These are phyloP conservation scores for Vitis hybrid DNA, from an alignment of 177 flowering plant species.

Conservation along the genomic window DNA sequence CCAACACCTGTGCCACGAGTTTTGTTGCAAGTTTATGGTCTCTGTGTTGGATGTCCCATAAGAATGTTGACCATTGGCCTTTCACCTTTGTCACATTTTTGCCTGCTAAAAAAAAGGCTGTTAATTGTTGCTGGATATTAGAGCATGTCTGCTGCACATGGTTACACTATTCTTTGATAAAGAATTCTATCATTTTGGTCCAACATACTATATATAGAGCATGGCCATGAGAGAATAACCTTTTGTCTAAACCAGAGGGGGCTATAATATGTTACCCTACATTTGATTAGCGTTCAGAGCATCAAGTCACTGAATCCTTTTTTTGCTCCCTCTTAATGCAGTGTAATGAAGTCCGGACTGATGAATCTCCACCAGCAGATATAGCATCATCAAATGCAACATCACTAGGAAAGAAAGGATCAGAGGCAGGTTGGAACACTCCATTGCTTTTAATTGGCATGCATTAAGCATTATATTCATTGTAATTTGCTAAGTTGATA, in stretches of 20 bases:
- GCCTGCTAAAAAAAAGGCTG: too few relatives aligned
- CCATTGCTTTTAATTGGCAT: constrained; percentile 9
- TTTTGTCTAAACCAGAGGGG: too few relatives aligned
- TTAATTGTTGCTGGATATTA: not conserved
- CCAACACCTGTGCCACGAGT: too few relatives aligned
- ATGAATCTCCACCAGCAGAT: constrained; percentile 96
- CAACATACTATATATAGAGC: not conserved
- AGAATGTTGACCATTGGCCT: not conserved
- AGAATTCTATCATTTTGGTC: constrained; percentile 1
- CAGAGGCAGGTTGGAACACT: constrained; percentile 68
- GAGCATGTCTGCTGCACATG: not conserved
- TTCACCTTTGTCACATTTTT: not conserved
- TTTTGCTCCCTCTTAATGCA: constrained; percentile 23
- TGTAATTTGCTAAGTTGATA: constrained; percentile 5
- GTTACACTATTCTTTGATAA: not conserved
- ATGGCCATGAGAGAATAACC: not conserved
- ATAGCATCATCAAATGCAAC: constrained; percentile 51
- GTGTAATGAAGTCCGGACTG: constrained; percentile 88
- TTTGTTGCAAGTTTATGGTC: not conserved
- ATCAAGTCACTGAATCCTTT: not conserved
- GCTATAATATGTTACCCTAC: too few relatives aligned
- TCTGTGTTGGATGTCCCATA: not conserved
- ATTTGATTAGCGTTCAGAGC: too few relatives aligned
- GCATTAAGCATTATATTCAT: not conserved
- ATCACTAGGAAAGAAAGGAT: constrained; percentile 69